Conservation (phyloP, 192 early-diverging fungal genomes). For the Umbelopsis sp. region DNA sequence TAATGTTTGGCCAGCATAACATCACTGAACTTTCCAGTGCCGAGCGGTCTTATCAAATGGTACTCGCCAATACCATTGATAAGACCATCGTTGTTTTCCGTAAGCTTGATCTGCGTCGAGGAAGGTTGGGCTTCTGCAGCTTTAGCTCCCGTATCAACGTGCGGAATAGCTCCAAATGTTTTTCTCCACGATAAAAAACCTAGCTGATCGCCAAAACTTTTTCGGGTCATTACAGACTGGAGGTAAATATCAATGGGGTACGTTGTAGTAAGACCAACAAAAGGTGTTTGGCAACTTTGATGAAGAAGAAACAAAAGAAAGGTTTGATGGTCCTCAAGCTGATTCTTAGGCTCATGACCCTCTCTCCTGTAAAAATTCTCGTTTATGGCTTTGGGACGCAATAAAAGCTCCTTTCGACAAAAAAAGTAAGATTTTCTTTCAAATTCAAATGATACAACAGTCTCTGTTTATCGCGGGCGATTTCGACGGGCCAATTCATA, state of each 20-base stretch:
- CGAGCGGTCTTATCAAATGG: conserved; percentile 71
- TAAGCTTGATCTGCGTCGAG: not conserved
- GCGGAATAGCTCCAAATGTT: not conserved
- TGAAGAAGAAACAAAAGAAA: too few relatives aligned
- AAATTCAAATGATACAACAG: not conserved
- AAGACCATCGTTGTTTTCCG: conserved; percentile 40
- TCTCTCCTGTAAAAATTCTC: not conserved
- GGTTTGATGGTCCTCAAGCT: too few relatives aligned
- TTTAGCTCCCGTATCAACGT: not conserved
- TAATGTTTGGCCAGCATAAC: conserved; percentile 74
- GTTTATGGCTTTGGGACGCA: conserved; percentile 22
- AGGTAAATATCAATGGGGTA: not conserved
- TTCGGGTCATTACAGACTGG: conserved; percentile 1
- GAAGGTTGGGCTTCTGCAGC: not conserved
- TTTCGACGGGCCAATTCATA: too few relatives aligned
- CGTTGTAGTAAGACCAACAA: too few relatives aligned
- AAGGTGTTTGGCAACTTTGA: too few relatives aligned
- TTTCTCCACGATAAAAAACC: conserved; percentile 16
- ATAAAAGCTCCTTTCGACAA: conserved; percentile 23
- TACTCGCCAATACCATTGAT: conserved; percentile 68
- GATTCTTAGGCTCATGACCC: not conserved
- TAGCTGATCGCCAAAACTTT: conserved; percentile 14
- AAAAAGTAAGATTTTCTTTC: conserved; percentile 20
- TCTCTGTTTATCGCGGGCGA: not conserved
- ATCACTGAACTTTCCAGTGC: conserved; percentile 81